These are phyloP conservation scores for Speleostelium caveatum DNA, from an alignment of 78 protist genomes.

Conservation along the genomic window DNA sequence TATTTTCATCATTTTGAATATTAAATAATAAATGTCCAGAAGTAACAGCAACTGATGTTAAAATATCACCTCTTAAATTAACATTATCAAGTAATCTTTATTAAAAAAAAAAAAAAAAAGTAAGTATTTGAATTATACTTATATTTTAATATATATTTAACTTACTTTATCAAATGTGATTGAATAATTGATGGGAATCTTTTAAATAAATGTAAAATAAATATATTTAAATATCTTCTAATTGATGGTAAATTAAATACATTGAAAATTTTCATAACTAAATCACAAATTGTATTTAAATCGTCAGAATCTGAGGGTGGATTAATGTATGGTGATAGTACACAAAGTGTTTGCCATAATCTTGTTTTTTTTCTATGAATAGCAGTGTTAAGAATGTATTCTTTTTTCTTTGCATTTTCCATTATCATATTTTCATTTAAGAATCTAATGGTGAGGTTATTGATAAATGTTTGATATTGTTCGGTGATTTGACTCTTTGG, in stretches of 20 bases:
- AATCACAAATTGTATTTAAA: constrained; percentile 5
- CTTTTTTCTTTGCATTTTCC: constrained; percentile 20
- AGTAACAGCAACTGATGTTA: constrained; percentile 15
- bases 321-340: constrained; percentile 2
- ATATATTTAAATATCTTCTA: constrained; percentile 63
- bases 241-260: constrained; percentile 55
- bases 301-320: background rate
- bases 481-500: background rate
- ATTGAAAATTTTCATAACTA: constrained; percentile 5
- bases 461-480: no score
- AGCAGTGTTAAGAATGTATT: constrained; percentile 45
- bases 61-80: constrained; percentile 68
- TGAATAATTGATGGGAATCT: constrained; percentile 2
- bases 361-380: constrained; percentile 60
- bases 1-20: background rate
- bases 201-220: constrained; percentile 18
- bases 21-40: constrained; percentile 28
- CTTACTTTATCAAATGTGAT: constrained; percentile 23
- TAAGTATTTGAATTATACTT: no score
- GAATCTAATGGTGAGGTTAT: constrained; percentile 5
- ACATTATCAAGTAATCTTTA: constrained; percentile 34
- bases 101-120: no score
- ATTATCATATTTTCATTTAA: background rate
- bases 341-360: constrained; percentile 62
- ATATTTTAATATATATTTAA: background rate